Base-by-base conservation (phyloP, 768 basidiomycete genomes). In the Hygrophorus pudorinus region DNA sequence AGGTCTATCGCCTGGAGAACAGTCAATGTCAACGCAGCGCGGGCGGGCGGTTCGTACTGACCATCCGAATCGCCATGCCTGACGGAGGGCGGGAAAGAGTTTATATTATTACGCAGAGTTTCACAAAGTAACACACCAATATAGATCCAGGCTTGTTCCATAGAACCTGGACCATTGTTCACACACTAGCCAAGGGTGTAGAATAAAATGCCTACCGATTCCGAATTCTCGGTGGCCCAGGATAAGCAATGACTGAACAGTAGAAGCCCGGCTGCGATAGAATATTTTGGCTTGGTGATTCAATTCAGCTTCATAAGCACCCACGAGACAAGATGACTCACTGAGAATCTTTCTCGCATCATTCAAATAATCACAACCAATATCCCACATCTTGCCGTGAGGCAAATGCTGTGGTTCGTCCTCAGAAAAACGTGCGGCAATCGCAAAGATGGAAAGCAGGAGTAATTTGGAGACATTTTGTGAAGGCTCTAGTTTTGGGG, bases 91-190 rank as follows among this genome's bases (percentile, higher is more conserved):
- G n/a, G n/a, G n/a, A n/a, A n/a, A n/a, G n/a, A n/a, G n/a, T n/a
- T n/a, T n/a, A n/a, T n/a, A n/a, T n/a, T n/a, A n/a, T n/a, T n/a
- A n/a, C n/a, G n/a, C n/a, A n/a, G n/a, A n/a, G n/a, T n/a, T n/a
- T n/a, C n/a, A n/a, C n/a, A n/a, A n/a, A n/a, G n/a, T n/a, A n/a
- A n/a, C 60, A 36, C 45, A 81, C 85, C 85, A 50, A 81, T 77
- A 54, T 82, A 85, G 38, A 87, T 68, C 90, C 90, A 93, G 1
- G 83, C 85, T 56, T 85, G 81, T 48, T 86, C 82, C 82, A 88
- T 87, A 11, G 64, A 70, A 54, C 85, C 71, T 67, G 34, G 31
- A 5, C 24, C 35, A 30, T 24, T 18, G 45, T 11, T 38, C 47
- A 46, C 6, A 30, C 16, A 13, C n/a, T 6, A 41, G 9, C 33